phyloP scores from a whole-genome alignment of 140 eudicot species.

The Oenanthe javanica region DNA sequence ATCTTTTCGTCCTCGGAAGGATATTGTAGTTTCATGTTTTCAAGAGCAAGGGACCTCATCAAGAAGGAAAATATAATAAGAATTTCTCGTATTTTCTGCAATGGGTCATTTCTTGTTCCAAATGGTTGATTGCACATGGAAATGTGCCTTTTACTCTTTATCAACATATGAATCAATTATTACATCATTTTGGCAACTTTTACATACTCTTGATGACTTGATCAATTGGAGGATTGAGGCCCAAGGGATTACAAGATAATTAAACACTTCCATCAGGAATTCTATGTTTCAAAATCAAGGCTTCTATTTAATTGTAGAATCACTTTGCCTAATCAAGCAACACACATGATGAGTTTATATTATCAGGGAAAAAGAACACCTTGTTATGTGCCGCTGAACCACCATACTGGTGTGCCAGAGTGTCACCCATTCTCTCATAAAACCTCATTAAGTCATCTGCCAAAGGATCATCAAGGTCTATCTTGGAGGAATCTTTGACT shows the following conservation, averaged over 20 bases:
- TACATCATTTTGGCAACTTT: neutral
- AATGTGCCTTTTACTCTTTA: neutral
- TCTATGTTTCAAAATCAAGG: neutral
- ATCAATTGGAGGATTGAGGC: neutral
- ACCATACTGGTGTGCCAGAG: conserved; percentile 88
- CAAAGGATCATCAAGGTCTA: conserved; percentile 75
- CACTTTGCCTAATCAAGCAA: neutral
- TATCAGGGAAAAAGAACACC: conserved; percentile 27
- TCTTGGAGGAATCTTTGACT: conserved; percentile 36
- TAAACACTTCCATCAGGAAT: neutral
- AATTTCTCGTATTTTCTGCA: neutral
- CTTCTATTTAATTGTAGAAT: neutral
- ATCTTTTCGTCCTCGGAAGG: neutral
- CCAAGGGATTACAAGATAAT: neutral
- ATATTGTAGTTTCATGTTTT: neutral
- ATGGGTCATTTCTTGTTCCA: neutral
- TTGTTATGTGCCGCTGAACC: conserved; percentile 94
- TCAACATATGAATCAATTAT: neutral
- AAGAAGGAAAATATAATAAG: neutral
- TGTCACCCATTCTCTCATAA: conserved; percentile 92
- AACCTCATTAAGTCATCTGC: conserved; percentile 73
- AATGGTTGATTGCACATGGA: neutral
- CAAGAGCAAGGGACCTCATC: neutral
- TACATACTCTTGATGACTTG: neutral
- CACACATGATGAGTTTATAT: neutral